phyloP scores from a whole-genome alignment of 2,329 filamentous ascomycete genomes.

The Aureobasidium sp. region DNA sequence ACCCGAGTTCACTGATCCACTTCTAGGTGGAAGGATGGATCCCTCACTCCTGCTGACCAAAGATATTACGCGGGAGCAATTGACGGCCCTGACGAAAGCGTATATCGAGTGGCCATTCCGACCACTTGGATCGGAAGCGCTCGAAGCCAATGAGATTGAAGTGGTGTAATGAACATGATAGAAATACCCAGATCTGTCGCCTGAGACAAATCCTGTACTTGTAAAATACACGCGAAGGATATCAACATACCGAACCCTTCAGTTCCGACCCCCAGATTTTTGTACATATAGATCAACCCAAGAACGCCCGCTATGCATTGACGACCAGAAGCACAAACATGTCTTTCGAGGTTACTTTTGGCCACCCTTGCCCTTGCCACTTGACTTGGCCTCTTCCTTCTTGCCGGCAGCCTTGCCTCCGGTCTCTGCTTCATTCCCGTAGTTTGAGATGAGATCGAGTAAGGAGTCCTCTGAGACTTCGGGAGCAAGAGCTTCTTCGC shows the following conservation, averaged over 20 bases:
- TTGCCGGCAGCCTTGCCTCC: constrained; percentile 39
- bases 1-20: constrained; percentile 43
- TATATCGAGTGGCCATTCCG: constrained; percentile 62
- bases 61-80: constrained; percentile 47
- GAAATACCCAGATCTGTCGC: neutral
- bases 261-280: neutral
- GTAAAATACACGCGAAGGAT: constrained; percentile 3
- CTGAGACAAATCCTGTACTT: neutral
- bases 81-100: constrained; percentile 51
- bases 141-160: neutral
- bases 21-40: constrained; percentile 40
- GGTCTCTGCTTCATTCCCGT: constrained; percentile 31
- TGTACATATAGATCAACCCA: constrained; percentile 4
- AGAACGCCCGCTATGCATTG: constrained; percentile 16
- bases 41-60: constrained; percentile 41
- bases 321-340: constrained; percentile 6
- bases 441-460: constrained; percentile 51
- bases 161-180: neutral
- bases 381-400: constrained; percentile 30
- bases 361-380: constrained; percentile 29
- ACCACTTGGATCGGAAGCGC: constrained; percentile 19
- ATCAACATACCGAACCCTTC: neutral
- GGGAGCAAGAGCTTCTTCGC: constrained; percentile 39
- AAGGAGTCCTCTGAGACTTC: constrained; percentile 47
- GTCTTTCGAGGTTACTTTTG: constrained; percentile 23